Evolutionary conservation across 2,329 filamentous ascomycete species (phyloP), one percentile per base, ranked within the genome.

Genomic region (Botryotinia globosa): DNA sequence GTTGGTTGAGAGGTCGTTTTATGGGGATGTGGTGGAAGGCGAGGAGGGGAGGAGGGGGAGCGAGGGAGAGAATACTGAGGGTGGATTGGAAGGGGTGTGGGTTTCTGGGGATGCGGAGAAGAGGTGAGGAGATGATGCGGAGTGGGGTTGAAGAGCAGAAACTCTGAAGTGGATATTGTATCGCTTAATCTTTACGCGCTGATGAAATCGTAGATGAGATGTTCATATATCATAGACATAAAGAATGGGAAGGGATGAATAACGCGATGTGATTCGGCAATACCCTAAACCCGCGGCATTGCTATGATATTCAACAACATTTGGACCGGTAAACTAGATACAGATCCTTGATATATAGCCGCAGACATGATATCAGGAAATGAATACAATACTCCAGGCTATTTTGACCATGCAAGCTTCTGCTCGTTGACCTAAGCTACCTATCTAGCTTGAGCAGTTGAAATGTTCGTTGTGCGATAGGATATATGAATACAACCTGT

Each of bases 1-100:
- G 0, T 78, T 88, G 65, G 79, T 91, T 7, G 73, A 73, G 4
- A 76, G 80, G 63, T 84, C 82, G 25, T 77, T 84, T 42, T 84
- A 81, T 80, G 79, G 81, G 32, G 77, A 82, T 64, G 76, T 77
- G 44, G 44, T 76, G 20, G 71, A 72, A 14, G 72, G 45, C 0
- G 34, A 62, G 34, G 25, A 45, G 48, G 25, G 12, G 48, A 54
- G 48, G 25, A n/a, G 4, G 25, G 48, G n/a, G 20, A 64, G 73
- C 54, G 70, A 56, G 22, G 62, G 20, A 20, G 51, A 61, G 4
- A 54, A 54, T 54, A 12, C 10, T 5, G 48, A 54, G 4, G 25
- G 48, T 1, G 48, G 25, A n/a, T 14, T 29, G 45, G 34, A 34
- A 20, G 14, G 48, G 4, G 22, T 34, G 14, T 69, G 58, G 32